A percentile compares a stretch with the other conserved stretches of the same genome.
phyloP scores from a whole-genome alignment of 495 filamentous ascomycete species.

The Ascodesmis nigricans region DNA sequence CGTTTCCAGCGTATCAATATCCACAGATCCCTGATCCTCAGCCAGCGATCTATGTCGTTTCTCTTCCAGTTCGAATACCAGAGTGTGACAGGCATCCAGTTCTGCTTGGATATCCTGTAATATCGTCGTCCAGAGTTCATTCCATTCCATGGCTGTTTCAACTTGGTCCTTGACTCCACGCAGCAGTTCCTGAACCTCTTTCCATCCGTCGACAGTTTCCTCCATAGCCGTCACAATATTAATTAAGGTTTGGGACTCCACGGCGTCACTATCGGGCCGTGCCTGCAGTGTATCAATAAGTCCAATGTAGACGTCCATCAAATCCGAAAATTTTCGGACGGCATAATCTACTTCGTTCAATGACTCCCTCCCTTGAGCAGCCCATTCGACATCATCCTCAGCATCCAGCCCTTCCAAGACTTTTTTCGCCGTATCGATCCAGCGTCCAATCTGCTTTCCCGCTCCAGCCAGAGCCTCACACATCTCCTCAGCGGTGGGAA shows the following conservation, averaged over 20 bases:
- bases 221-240: constrained; percentile 72
- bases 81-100: constrained; percentile 54
- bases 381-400: constrained; percentile 95
- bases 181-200: constrained; percentile 49
- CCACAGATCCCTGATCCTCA: constrained; percentile 41
- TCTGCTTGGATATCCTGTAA: constrained; percentile 83
- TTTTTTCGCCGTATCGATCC: constrained; percentile 76
- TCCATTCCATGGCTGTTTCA: constrained; percentile 95
- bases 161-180: constrained; percentile 69
- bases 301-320: constrained; percentile 73
- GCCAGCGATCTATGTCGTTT: constrained; percentile 52
- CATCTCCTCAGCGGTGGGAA: constrained; percentile 58
- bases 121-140: constrained; percentile 84
- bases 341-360: constrained; percentile 74
- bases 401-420: constrained; percentile 68
- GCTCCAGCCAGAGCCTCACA: constrained; percentile 54
- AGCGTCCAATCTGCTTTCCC: constrained; percentile 72
- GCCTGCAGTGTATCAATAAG: constrained; percentile 76
- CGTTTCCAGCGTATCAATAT: constrained; percentile 76
- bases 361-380: constrained; percentile 62
- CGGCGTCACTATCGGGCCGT: constrained; percentile 49
- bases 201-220: constrained; percentile 61
- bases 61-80: constrained; percentile 96
- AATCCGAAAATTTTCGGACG: constrained; percentile 58
- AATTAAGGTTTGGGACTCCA: constrained; percentile 43